Evolutionary conservation across 2,329 filamentous ascomycete genomes (phyloP).

Genomic region (Fusarium paranaense): DNA sequence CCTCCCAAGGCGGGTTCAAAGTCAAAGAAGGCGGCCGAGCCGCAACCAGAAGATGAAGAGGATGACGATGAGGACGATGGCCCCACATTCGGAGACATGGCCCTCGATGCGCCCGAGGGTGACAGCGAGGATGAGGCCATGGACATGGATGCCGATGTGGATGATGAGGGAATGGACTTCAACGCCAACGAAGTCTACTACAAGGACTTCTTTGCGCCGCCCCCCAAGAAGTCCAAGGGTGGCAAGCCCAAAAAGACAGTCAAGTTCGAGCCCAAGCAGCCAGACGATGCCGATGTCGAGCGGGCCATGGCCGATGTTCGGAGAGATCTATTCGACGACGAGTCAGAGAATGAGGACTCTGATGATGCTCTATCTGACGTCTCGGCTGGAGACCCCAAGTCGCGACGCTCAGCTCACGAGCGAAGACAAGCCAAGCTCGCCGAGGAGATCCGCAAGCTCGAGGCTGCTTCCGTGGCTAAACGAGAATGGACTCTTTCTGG

Average conservation of each 20-base stretch:
- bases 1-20: conserved; percentile 47
- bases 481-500: conserved; percentile 91
- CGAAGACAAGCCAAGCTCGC: conserved; percentile 85
- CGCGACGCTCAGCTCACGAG: conserved; percentile 86
- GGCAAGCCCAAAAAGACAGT: conserved; percentile 58
- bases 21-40: conserved; percentile 45
- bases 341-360: conserved; percentile 73
- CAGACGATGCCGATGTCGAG: conserved; percentile 76
- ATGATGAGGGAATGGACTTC: conserved; percentile 68
- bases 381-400: conserved; percentile 76
- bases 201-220: conserved; percentile 93
- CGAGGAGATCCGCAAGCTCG: conserved; percentile 91
- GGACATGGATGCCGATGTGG: conserved; percentile 61
- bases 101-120: conserved; percentile 79
- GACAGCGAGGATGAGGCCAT: conserved; percentile 72
- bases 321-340: conserved; percentile 89
- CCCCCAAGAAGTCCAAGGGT: conserved; percentile 75
- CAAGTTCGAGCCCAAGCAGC: conserved; percentile 54
- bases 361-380: conserved; percentile 74
- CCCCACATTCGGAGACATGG: conserved; percentile 85
- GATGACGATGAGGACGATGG: conserved; percentile 80
- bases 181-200: conserved; percentile 94
- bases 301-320: conserved; percentile 88
- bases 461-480: conserved; percentile 89
- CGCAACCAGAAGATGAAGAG: conserved; percentile 48